These are phyloP conservation scores for Pythium apleroticum DNA, from an alignment of 352 stramenopile species.

Conservation along the genomic window DNA sequence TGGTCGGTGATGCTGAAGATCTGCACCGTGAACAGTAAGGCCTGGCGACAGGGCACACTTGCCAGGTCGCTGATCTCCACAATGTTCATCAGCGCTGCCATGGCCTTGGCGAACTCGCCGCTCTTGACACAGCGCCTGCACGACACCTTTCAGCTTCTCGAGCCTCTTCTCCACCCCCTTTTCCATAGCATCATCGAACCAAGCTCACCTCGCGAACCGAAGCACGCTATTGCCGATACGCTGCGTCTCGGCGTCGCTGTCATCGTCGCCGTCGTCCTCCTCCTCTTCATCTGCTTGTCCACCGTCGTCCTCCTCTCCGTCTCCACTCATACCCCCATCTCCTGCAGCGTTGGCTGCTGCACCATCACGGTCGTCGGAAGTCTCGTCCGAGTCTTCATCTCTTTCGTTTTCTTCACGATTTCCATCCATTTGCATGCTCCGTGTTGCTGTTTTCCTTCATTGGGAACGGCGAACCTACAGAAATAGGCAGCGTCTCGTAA, in stretches of 20 bases:
- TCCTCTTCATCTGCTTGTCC: neutral
- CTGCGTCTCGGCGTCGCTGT: constrained; percentile 21
- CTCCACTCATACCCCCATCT: neutral
- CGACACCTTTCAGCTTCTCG: neutral
- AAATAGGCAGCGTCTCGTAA: neutral
- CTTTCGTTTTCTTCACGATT: neutral
- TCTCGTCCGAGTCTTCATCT: neutral
- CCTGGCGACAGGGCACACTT: constrained; percentile 30
- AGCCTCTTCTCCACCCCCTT: neutral
- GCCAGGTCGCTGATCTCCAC: constrained; percentile 38
- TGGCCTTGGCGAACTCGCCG: constrained; percentile 44
- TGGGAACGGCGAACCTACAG: neutral
- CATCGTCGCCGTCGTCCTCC: constrained; percentile 11
- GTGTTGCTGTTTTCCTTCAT: neutral
- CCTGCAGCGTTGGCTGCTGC: neutral
- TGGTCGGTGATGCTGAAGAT: constrained; percentile 35
- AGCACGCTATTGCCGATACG: constrained; percentile 30
- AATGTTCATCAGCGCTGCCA: constrained; percentile 42
- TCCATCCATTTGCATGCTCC: neutral
- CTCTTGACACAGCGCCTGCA: constrained; percentile 41
- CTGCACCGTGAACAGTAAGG: constrained; percentile 42
- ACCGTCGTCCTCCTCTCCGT: constrained; percentile 1
- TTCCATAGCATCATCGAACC: constrained; percentile 9
- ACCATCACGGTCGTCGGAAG: neutral
- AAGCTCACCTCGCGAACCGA: too few relatives aligned